These are phyloP conservation scores for Leucaena leucocephala DNA, from an alignment of 306 rosid species.

Conservation along the genomic window DNA sequence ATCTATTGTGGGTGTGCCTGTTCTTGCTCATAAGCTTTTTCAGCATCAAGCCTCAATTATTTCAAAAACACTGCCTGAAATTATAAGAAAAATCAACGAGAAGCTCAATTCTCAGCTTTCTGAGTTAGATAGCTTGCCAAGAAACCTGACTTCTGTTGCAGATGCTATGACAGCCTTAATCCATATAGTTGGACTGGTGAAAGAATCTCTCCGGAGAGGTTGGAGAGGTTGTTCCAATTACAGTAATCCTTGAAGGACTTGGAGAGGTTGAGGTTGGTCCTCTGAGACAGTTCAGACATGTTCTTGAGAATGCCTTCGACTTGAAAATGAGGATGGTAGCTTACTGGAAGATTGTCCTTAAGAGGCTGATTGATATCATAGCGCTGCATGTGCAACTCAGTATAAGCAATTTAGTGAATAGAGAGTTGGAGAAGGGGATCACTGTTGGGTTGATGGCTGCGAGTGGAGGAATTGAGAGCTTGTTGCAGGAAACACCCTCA, in stretches of 20 bases:
- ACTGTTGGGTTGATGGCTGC: conserved; percentile 35
- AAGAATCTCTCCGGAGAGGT: conserved; percentile 45
- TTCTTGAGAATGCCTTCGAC: conserved; percentile 53
- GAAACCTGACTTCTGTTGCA: conserved; percentile 32
- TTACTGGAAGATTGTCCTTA: conserved; percentile 58
- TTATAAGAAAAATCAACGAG: conserved; percentile 43
- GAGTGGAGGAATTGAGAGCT: conserved; percentile 46
- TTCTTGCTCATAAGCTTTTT: conserved; percentile 58
- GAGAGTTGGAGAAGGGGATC: conserved; percentile 49
- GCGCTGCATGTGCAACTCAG: conserved; percentile 49
- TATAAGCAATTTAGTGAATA: conserved; percentile 38
- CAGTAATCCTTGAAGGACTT: conserved; percentile 37
- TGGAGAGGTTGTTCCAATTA: background rate
- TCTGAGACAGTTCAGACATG: conserved; percentile 17
- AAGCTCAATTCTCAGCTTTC: conserved; percentile 27
- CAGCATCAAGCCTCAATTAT: conserved; percentile 51
- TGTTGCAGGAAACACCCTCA: conserved; percentile 53
- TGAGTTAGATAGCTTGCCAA: conserved; percentile 44
- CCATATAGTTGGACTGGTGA: conserved; percentile 44
- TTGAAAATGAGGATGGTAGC: conserved; percentile 55
- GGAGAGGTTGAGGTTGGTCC: conserved; percentile 38
- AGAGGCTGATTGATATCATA: conserved; percentile 45
- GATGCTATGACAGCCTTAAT: conserved; percentile 53
- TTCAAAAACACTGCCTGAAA: conserved; percentile 49
- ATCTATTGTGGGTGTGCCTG: conserved; percentile 60